Evolutionary conservation across 306 rosid genomes (phyloP).

Genomic region (Senna tora): DNA sequence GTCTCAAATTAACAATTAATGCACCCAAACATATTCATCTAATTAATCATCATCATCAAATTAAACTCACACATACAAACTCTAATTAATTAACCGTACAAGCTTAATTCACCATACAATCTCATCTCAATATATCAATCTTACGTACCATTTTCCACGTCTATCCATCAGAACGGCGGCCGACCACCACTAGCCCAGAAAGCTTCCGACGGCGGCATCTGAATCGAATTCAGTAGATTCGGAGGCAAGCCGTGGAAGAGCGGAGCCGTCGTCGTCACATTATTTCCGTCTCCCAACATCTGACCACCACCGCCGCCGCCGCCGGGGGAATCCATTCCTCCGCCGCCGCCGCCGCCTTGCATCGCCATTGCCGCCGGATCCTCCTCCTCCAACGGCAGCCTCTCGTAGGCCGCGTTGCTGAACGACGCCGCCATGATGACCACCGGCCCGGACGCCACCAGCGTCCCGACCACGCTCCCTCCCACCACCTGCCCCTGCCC

Average conservation of each 20-base stretch:
- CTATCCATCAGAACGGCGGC: conserved; percentile 61
- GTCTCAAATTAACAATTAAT: conserved; percentile 24
- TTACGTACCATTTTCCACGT: conserved; percentile 17
- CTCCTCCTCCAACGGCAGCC: conserved; percentile 92
- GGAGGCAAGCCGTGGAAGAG: conserved; percentile 82
- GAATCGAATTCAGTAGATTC: conserved; percentile 82
- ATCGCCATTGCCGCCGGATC: conserved; percentile 56
- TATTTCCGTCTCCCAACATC: conserved; percentile 60
- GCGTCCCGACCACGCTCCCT: conserved; percentile 82
- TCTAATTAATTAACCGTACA: background rate
- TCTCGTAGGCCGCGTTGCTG: conserved; percentile 96
- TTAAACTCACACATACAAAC: conserved; percentile 36
- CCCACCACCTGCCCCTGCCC: conserved; percentile 98
- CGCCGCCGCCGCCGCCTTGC: conserved; percentile 55
- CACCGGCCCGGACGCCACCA: conserved; percentile 88
- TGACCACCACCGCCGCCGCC: conserved; percentile 53
- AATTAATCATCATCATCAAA: background rate
- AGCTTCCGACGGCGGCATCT: conserved; percentile 83
- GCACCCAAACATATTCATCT: conserved; percentile 23
- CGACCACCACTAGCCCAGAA: conserved; percentile 82
- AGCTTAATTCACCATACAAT: conserved; percentile 26
- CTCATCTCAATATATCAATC: background rate
- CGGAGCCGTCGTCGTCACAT: conserved; percentile 65
- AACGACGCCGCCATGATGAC: conserved; percentile 97
- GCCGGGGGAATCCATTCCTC: conserved; percentile 69